Evolutionary conservation across 2,329 filamentous ascomycete genomes (phyloP), one percentile per base, ranked within the genome.

Genomic region (Penicillium janthinellum): DNA sequence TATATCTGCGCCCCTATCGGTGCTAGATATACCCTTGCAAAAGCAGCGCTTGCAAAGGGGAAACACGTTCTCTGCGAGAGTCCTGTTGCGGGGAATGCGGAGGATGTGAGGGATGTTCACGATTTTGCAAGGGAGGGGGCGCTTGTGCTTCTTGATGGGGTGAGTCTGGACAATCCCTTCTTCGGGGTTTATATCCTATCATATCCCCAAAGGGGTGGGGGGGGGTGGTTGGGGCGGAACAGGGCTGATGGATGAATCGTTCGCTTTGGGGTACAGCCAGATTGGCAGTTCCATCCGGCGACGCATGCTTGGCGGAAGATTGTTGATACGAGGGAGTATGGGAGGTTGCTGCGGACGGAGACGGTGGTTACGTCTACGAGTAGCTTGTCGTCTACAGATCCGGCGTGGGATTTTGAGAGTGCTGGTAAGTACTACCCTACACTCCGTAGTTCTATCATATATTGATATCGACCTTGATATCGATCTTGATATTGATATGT

Each of bases 271-370:
- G 11, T n/a, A 8, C n/a, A 48, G 45, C 22, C 45, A 5, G 12
- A 79, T 59, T 79, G 77, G 70, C 75, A 76, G 50, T 79, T 80
- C 63, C 77, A 80, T 63, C 78, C 78, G 0, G 73, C 77, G 0
- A 74, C 76, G 58, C 72, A 75, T 61, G 54, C 66, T 5, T 75
- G 76, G 58, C 66, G 75, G 14, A 62, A 71, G 2, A 68, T 79
- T 8, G 69, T 79, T 56, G 67, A 77, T 35, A 64, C 67, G 4
- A 61, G 63, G 3, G 64, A 73, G 50, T 73, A 78, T 38, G 73
- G 75, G 22, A 62, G 70, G 6, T 70, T 75, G 6, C 63, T 75
- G 12, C 69, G 66, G 4, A 71, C 67, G 5, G 65, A 71, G 28
- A 15, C 45, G n/a, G 22, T 20, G 3, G 45, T 31, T 8, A 42